These are phyloP conservation scores for Pterocarpus santalinus DNA, from an alignment of 306 rosid genomes.

Conservation along the genomic window DNA sequence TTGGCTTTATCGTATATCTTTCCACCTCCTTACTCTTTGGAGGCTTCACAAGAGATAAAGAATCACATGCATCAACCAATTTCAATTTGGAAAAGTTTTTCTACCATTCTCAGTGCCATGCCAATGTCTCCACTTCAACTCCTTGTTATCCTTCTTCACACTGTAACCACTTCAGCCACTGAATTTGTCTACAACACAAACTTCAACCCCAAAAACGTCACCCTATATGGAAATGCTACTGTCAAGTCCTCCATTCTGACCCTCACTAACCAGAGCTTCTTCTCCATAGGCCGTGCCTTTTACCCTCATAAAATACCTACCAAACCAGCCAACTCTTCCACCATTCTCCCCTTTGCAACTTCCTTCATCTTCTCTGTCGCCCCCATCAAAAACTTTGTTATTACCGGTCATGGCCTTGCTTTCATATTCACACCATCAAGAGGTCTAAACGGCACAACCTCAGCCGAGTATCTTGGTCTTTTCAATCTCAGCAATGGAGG, in stretches of 20 bases:
- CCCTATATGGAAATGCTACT: conserved; percentile 55
- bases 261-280: conserved; percentile 53
- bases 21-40: background rate
- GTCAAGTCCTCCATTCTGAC: conserved; percentile 57
- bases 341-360: conserved; percentile 60
- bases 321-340: conserved; percentile 49
- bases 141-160: conserved; percentile 36
- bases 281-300: conserved; percentile 60
- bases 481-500: conserved; percentile 55
- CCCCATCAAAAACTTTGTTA: conserved; percentile 36
- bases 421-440: conserved; percentile 58
- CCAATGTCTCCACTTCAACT: conserved; percentile 46
- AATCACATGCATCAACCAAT: background rate
- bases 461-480: conserved; percentile 59
- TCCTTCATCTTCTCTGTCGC: conserved; percentile 66
- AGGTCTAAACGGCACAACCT: conserved; percentile 51
- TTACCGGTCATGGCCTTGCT: conserved; percentile 62
- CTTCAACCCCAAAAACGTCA: conserved; percentile 59
- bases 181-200: conserved; percentile 70
- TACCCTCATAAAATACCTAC: conserved; percentile 59
- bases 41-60: background rate
- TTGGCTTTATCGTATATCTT: background rate
- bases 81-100: conserved; percentile 5
- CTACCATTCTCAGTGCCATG: conserved; percentile 25
- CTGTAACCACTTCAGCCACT: conserved; percentile 42